Conservation (phyloP, 75 land plant genomes). For the Gnetum montanum region DNA sequence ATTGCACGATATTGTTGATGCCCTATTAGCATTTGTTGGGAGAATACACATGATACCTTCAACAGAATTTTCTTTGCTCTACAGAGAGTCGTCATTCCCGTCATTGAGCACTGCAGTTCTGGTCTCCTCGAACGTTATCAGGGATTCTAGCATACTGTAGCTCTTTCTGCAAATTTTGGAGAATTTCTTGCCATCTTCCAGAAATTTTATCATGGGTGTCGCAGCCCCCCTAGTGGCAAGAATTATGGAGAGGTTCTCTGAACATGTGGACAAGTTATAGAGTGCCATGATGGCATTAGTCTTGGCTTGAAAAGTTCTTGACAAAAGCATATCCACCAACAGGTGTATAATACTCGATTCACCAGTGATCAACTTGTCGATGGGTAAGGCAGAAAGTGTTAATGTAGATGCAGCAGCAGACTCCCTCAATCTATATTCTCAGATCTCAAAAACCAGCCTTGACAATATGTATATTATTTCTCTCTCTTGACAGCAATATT, state of each 20-base stretch:
- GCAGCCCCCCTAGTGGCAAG: conserved; percentile 36
- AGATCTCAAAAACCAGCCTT: conserved; percentile 39
- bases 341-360: conserved; percentile 62
- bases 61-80: conserved; percentile 51
- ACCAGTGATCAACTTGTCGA: conserved; percentile 45
- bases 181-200: conserved; percentile 53
- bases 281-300: conserved; percentile 69
- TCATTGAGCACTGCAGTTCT: conserved; percentile 19
- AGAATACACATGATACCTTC: conserved; percentile 41
- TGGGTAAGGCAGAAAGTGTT: conserved; percentile 52
- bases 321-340: conserved; percentile 43
- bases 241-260: conserved; percentile 11
- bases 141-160: conserved; percentile 42
- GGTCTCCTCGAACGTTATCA: conserved; percentile 47
- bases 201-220: conserved; percentile 30
- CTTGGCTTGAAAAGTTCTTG: conserved; percentile 53
- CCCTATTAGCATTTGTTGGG: too few relatives aligned
- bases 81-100: conserved; percentile 53
- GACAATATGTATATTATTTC: conserved; percentile 48
- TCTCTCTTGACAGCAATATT: conserved; percentile 62
- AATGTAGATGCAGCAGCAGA: conserved; percentile 55
- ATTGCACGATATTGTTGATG: too few relatives aligned
- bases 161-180: conserved; percentile 61
- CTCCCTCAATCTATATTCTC: conserved; percentile 34
- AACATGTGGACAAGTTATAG: conserved; percentile 44